Conservation (phyloP, 1,284 basidiomycete species). For the Naganishia cerealis region DNA sequence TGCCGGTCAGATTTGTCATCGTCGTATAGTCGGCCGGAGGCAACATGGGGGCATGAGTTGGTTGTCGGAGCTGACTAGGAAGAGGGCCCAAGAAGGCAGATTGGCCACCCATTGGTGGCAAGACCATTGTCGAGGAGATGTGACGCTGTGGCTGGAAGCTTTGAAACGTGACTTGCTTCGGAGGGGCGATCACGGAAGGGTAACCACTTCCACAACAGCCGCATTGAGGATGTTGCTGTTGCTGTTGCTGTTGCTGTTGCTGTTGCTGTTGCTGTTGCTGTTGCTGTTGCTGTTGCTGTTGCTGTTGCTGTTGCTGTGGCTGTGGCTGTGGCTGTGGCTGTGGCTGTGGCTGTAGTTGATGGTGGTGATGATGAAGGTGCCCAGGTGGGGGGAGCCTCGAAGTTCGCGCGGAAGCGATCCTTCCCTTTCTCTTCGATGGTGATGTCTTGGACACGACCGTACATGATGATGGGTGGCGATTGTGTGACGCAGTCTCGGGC, state of each 20-base stretch:
- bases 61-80: conserved; percentile 15
- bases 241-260: background rate
- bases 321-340: background rate
- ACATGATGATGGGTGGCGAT: background rate
- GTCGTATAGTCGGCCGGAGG: conserved; percentile 32
- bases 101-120: conserved; percentile 7
- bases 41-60: conserved; percentile 10
- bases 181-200: background rate
- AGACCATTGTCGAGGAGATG: background rate
- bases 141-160: background rate
- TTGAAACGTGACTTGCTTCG: conserved; percentile 20
- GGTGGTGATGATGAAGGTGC: background rate
- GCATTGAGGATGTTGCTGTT: background rate
- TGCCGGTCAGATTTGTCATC: conserved; percentile 28
- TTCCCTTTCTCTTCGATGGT: background rate
- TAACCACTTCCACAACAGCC: background rate
- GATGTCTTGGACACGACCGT: background rate
- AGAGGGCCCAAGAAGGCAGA: conserved; percentile 15
- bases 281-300: background rate
- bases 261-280: background rate
- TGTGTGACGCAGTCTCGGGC: background rate
- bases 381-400: background rate
- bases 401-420: background rate
- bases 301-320: background rate
- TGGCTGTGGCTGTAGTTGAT: background rate